phyloP scores from a whole-genome alignment of 192 early-diverging fungal species.

The Dissophora globulifera region DNA sequence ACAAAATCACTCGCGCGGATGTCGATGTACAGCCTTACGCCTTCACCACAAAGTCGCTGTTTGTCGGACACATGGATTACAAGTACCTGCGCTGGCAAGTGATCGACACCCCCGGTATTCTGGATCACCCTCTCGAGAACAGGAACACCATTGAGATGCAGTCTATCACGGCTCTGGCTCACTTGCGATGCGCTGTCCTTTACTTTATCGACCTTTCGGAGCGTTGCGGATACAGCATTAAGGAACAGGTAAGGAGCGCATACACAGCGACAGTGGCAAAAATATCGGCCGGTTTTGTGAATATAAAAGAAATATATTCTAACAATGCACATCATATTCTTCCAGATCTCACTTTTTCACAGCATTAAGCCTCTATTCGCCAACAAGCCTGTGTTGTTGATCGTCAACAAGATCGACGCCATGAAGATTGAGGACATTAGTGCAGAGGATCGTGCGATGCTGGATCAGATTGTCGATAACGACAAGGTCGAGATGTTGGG shows the following conservation, averaged over 20 bases:
- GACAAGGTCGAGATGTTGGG: slow-evolving; percentile 79
- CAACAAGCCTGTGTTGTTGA: slow-evolving; percentile 96
- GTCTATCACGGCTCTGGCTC: slow-evolving; percentile 98
- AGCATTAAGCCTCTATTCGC: slow-evolving; percentile 98
- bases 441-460: slow-evolving; percentile 74
- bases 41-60: slow-evolving; percentile 99
- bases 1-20: slow-evolving; percentile 98
- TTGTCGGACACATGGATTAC: slow-evolving; percentile 99
- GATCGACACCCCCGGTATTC: slow-evolving; percentile 99
- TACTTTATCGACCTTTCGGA: slow-evolving; percentile 99
- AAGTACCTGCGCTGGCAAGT: slow-evolving; percentile 99
- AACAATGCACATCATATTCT: too few species aligned
- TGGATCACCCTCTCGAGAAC: slow-evolving; percentile 99
- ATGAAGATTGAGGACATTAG: slow-evolving; percentile 82
- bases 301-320: too few species aligned
- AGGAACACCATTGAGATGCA: slow-evolving; percentile 99
- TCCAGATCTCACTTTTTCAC: slow-evolving; percentile 64
- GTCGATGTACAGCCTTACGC: slow-evolving; percentile 99
- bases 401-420: slow-evolving; percentile 97
- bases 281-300: too few species aligned
- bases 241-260: slow-evolving; percentile 87
- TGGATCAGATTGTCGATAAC: slow-evolving; percentile 77
- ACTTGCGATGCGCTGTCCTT: slow-evolving; percentile 93
- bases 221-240: slow-evolving; percentile 97
- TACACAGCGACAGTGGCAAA: too few species aligned